These are phyloP conservation scores for Retiboletus flavoniger DNA, from an alignment of 1,284 basidiomycete genomes.

Conservation along the genomic window DNA sequence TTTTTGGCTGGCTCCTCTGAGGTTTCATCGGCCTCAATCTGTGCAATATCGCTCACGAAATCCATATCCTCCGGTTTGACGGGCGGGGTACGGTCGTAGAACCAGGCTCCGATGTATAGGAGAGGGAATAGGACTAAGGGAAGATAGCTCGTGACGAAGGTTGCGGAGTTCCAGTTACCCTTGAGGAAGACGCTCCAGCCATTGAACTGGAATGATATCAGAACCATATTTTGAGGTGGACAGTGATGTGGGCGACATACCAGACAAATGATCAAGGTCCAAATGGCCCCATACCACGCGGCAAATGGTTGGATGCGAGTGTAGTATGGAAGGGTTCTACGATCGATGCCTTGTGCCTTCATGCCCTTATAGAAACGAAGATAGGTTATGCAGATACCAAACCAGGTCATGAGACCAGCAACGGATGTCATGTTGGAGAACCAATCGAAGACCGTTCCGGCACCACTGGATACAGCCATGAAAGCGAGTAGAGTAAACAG, in stretches of 20 bases:
- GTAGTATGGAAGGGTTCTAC: conserved; percentile 64
- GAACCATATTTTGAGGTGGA: neutral
- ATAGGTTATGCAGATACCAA: conserved; percentile 79
- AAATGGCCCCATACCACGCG: conserved; percentile 63
- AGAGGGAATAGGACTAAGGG: conserved; percentile 77
- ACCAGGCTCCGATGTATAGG: conserved; percentile 61
- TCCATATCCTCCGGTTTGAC: conserved; percentile 70
- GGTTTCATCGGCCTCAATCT: conserved; percentile 70
- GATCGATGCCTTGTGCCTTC: conserved; percentile 71
- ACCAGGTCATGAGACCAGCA: conserved; percentile 77
- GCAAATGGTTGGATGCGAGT: conserved; percentile 65
- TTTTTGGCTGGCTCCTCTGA: conserved; percentile 75
- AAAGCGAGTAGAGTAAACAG: conserved; percentile 74
- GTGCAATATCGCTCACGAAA: conserved; percentile 67
- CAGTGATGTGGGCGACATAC: conserved; percentile 44
- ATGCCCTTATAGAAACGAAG: conserved; percentile 76
- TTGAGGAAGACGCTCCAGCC: conserved; percentile 77
- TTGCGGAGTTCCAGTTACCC: conserved; percentile 56
- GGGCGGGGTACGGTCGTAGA: conserved; percentile 49
- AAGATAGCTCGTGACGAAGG: conserved; percentile 78
- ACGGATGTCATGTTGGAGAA: conserved; percentile 73
- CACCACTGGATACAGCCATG: conserved; percentile 62
- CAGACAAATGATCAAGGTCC: conserved; percentile 62
- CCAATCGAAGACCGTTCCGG: conserved; percentile 75
- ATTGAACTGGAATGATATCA: conserved; percentile 52